Percentiles rank a stretch among this genome's conserved stretches.
These are phyloP conservation scores for Hypoxylon sp. DNA, from an alignment of 2,329 filamentous ascomycete species.

Conservation along the genomic window DNA sequence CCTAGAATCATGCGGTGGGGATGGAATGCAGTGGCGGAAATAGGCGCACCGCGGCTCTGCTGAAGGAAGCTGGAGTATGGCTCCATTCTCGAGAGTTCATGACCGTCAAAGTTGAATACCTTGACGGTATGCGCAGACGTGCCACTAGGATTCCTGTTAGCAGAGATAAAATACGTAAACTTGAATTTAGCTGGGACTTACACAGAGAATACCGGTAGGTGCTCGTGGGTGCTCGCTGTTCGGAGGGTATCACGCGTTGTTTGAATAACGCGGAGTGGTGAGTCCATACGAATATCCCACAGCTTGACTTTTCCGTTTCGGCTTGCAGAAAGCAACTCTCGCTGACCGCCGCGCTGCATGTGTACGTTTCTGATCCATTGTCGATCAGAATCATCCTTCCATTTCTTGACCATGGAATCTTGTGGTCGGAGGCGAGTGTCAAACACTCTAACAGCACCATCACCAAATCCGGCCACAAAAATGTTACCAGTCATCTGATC, in stretches of 20 bases:
- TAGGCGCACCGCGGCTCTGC: constrained; percentile 83
- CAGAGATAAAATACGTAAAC: constrained; percentile 7
- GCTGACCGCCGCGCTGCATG: constrained; percentile 93
- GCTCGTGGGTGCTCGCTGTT: constrained; percentile 93
- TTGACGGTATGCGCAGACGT: constrained; percentile 91
- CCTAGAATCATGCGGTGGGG: constrained; percentile 93
- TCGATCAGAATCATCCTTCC: constrained; percentile 88
- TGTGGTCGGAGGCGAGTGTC: constrained; percentile 88
- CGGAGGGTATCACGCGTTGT: constrained; percentile 84
- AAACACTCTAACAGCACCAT: constrained; percentile 94
- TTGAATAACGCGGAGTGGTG: constrained; percentile 79
- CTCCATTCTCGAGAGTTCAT: constrained; percentile 84
- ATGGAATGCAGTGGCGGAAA: constrained; percentile 93
- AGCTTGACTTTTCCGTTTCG: constrained; percentile 93
- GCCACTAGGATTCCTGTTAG: constrained; percentile 71
- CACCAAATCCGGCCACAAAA: constrained; percentile 96
- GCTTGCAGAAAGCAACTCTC: constrained; percentile 91
- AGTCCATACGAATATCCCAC: constrained; percentile 94
- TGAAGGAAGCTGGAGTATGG: constrained; percentile 91
- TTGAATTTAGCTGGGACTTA: constrained; percentile 65
- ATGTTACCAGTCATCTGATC: constrained; percentile 98
- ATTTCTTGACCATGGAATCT: constrained; percentile 94
- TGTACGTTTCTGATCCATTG: constrained; percentile 98
- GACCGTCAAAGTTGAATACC: constrained; percentile 90
- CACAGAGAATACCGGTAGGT: constrained; percentile 95